Conservation (phyloP, 129 eudicot genomes). For the Helianthus tuberosus region DNA sequence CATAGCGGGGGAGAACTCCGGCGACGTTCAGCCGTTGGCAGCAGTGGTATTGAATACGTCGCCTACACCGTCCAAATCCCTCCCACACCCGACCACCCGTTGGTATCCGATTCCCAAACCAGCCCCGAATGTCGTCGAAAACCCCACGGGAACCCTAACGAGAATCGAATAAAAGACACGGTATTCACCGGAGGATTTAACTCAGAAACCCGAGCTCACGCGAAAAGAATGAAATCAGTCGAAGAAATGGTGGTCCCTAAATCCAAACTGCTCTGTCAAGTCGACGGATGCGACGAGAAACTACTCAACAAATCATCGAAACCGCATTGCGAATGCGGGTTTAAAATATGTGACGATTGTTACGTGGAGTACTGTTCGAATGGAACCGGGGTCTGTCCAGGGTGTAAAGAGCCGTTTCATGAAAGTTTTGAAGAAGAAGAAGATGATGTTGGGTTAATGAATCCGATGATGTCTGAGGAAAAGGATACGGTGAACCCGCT, state of each 20-base stretch:
- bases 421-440: conserved; percentile 43
- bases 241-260: conserved; percentile 36
- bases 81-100: conserved; percentile 73
- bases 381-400: conserved; percentile 74
- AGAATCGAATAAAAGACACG: conserved; percentile 66
- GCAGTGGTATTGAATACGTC: conserved; percentile 66
- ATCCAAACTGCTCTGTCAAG: conserved; percentile 58
- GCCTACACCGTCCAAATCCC: conserved; percentile 95
- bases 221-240: conserved; percentile 49
- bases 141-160: conserved; percentile 46
- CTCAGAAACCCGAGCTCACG: conserved; percentile 75
- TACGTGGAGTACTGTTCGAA: conserved; percentile 51
- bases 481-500: conserved; percentile 67
- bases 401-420: conserved; percentile 84
- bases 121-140: conserved; percentile 31
- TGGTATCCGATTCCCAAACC: conserved; percentile 39
- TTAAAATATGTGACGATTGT: conserved; percentile 71
- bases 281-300: conserved; percentile 88
- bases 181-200: conserved; percentile 93
- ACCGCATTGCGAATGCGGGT: conserved; percentile 83
- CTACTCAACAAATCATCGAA: conserved; percentile 39
- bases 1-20: conserved; percentile 44
- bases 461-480: conserved; percentile 49
- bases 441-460: conserved; percentile 30
- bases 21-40: conserved; percentile 54